Conservation (phyloP, 73 alveolate species). For the Paramecium pentaurelia region DNA sequence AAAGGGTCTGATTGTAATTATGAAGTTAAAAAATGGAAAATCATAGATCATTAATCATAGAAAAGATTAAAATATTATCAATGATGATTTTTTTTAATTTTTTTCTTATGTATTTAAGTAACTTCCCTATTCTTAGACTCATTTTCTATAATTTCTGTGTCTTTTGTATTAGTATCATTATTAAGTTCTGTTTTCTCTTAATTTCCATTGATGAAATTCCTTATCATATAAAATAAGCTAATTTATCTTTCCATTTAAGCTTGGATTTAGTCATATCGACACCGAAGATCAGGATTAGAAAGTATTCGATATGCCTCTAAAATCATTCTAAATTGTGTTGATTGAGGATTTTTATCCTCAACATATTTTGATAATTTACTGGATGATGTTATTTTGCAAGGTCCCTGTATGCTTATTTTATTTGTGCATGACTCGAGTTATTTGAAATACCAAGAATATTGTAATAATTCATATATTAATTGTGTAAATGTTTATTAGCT, state of each 20-base stretch:
- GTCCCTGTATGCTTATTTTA: not conserved
- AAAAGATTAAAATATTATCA: not conserved
- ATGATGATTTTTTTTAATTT: not conserved
- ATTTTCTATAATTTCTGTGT: conserved; percentile 53
- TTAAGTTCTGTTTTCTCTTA: conserved; percentile 74
- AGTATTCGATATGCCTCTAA: not conserved
- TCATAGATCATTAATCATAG: not conserved
- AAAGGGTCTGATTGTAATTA: not conserved
- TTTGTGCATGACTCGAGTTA: not conserved
- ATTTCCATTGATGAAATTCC: not conserved
- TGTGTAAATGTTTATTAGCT: not conserved
- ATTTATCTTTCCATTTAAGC: not conserved
- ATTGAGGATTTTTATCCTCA: not conserved
- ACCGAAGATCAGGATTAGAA: not conserved
- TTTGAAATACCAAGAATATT: not conserved
- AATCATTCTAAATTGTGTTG: not conserved
- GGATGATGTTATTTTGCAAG: not conserved
- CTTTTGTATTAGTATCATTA: conserved; percentile 78
- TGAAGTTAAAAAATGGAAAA: not conserved
- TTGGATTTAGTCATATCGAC: not conserved
- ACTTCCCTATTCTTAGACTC: not conserved
- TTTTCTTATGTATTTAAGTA: not conserved
- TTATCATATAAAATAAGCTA: not conserved
- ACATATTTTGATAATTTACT: not conserved
- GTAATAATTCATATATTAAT: not conserved